phyloP scores from a whole-genome alignment of 2,329 filamentous ascomycete species.

The Fusarium anthophilum region DNA sequence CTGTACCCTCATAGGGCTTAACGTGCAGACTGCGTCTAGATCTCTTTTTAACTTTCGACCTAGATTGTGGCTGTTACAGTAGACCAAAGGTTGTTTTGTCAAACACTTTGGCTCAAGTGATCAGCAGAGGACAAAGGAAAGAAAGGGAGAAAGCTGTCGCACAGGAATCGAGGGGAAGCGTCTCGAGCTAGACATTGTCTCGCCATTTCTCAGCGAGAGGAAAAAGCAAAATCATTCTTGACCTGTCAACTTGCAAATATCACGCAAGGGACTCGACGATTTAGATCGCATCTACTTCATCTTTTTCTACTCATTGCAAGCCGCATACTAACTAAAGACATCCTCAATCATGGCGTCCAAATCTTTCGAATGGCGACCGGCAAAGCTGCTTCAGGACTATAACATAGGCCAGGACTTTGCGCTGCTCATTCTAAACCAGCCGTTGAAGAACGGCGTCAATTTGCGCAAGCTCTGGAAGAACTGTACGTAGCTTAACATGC shows the following conservation, averaged over 20 bases:
- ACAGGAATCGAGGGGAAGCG: constrained; percentile 32
- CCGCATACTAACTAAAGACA: background rate
- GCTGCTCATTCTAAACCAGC: constrained; percentile 63
- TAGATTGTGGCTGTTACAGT: constrained; percentile 10
- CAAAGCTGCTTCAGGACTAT: constrained; percentile 49
- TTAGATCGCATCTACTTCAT: background rate
- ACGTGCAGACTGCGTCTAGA: background rate
- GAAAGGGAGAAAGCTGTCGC: constrained; percentile 22
- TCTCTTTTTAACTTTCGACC: constrained; percentile 10
- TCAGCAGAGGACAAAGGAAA: background rate
- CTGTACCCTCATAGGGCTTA: background rate
- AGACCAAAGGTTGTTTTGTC: constrained; percentile 18
- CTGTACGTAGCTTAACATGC: constrained; percentile 47
- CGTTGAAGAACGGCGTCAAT: constrained; percentile 56
- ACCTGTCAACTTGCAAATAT: background rate
- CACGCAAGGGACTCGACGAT: background rate
- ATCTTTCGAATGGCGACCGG: constrained; percentile 53
- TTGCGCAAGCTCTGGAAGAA: constrained; percentile 61
- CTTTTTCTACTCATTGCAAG: background rate
- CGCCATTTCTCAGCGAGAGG: background rate
- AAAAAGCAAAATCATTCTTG: constrained; percentile 15
- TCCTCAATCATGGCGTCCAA: constrained; percentile 35
- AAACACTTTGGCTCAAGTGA: background rate
- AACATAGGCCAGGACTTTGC: constrained; percentile 51
- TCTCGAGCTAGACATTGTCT: constrained; percentile 12